Percentiles rank a stretch among this genome's conserved stretches.
These are phyloP conservation scores for Suhomyces bolitotheri DNA, from an alignment of 1,139 yeast genomes.

Conservation along the genomic window DNA sequence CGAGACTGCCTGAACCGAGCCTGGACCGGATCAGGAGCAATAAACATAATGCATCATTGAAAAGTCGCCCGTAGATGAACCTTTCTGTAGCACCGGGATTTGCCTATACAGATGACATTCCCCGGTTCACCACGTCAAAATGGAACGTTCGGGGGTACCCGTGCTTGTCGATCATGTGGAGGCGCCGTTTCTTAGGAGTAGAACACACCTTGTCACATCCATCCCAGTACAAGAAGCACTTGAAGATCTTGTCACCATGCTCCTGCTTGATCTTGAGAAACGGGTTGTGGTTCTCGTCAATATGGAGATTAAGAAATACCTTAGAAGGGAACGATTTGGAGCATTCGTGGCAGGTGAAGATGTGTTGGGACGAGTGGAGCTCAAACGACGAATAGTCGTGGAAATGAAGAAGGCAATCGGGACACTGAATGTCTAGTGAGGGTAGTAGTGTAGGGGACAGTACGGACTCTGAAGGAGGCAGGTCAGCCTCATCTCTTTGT, in stretches of 20 bases:
- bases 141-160: slow-evolving; percentile 46
- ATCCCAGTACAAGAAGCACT: slow-evolving; percentile 33
- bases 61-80: no score
- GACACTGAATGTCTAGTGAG: slow-evolving; percentile 1
- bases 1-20: no score
- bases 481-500: slow-evolving; percentile 4
- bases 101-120: no score
- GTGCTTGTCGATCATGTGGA: slow-evolving; percentile 52
- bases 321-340: slow-evolving; percentile 41
- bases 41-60: not conserved
- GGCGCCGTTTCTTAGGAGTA: slow-evolving; percentile 37
- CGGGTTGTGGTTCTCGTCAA: slow-evolving; percentile 56
- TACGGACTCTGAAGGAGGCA: no score
- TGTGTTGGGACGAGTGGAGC: slow-evolving; percentile 11
- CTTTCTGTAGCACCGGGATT: no score
- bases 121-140: slow-evolving; percentile 38
- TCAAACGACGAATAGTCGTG: slow-evolving; percentile 9
- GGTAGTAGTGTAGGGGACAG: no score
- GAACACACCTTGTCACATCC: slow-evolving; percentile 37
- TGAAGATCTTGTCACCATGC: slow-evolving; percentile 39
- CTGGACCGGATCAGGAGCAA: no score
- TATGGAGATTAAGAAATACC: slow-evolving; percentile 44
- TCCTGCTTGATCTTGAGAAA: slow-evolving; percentile 37
- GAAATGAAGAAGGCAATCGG: slow-evolving; percentile 7
- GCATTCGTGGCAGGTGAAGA: slow-evolving; percentile 42